Evolutionary conservation across 225 moss, liverwort and hornwort genomes (phyloP).

Genomic region (Polytrichum formosum): DNA sequence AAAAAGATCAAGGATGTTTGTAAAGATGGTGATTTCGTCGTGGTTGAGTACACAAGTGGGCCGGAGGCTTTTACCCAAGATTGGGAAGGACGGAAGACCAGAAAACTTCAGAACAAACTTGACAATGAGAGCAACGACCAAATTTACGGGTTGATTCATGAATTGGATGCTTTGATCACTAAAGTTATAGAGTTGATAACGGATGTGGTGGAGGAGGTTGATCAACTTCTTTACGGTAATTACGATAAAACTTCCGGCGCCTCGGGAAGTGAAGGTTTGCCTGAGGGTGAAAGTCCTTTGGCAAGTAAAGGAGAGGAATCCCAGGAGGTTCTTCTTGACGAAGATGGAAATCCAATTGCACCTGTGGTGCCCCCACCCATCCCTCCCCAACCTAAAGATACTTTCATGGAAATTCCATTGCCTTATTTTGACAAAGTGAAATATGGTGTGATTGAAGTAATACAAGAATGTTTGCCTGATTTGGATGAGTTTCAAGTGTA

Average conservation of each 20-base stretch:
- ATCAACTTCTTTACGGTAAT: slow-evolving; percentile 23
- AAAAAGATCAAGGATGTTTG: slow-evolving; percentile 37
- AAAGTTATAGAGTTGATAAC: slow-evolving; percentile 28
- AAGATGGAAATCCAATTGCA: slow-evolving; percentile 29
- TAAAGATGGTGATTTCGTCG: slow-evolving; percentile 28
- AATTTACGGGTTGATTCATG: slow-evolving; percentile 29
- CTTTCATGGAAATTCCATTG: slow-evolving; percentile 41
- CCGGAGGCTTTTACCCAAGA: slow-evolving; percentile 56
- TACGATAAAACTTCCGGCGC: slow-evolving; percentile 7
- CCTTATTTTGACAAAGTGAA: slow-evolving; percentile 30
- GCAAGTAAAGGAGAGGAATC: no score
- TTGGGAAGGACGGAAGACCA: slow-evolving; percentile 37
- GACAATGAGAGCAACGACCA: slow-evolving; percentile 10
- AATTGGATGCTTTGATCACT: slow-evolving; percentile 36
- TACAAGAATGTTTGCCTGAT: slow-evolving; percentile 25
- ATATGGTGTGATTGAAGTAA: slow-evolving; percentile 48
- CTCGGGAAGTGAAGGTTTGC: no score
- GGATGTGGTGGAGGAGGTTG: slow-evolving; percentile 35
- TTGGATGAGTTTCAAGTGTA: slow-evolving; percentile 18
- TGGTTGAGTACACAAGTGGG: slow-evolving; percentile 70
- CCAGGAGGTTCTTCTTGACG: slow-evolving; percentile 1
- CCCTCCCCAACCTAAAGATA: slow-evolving; percentile 38
- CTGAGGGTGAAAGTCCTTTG: no score
- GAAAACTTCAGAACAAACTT: no score
- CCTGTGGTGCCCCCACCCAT: not conserved